Evolutionary conservation across 345 rosid genomes (phyloP).

Genomic region (Bruguiera sexangula): DNA sequence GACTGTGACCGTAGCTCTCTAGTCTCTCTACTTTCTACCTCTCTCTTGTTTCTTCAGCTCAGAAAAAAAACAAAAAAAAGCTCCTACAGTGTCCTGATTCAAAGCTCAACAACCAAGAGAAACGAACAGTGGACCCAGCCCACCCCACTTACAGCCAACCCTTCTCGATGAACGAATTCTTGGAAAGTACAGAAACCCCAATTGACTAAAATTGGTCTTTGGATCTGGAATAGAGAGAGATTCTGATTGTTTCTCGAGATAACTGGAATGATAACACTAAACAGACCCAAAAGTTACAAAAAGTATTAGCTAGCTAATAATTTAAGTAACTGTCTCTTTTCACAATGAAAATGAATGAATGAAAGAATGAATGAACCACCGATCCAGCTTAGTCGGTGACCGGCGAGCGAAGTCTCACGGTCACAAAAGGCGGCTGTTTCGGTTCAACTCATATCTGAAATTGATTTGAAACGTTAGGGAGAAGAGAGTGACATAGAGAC

Average conservation of each 20-base stretch:
- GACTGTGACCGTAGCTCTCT: neutral
- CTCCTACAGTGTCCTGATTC: conserved; percentile 1
- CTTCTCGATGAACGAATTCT: neutral
- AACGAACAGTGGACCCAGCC: neutral
- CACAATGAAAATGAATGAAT: neutral
- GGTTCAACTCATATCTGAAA: conserved; percentile 5
- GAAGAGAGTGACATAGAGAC: neutral
- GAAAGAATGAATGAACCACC: neutral
- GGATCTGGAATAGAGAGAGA: neutral
- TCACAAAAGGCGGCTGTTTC: conserved; percentile 41
- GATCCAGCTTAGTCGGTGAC: neutral
- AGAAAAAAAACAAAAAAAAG: neutral
- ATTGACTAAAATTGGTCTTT: neutral
- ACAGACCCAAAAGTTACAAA: neutral
- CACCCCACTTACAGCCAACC: neutral
- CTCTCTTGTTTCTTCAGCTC: neutral
- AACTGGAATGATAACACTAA: neutral
- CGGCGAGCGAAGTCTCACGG: neutral
- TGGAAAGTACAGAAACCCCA: neutral
- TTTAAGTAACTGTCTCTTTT: neutral
- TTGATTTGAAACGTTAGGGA: neutral
- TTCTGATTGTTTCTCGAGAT: neutral
- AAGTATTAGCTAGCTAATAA: neutral
- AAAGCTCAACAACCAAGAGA: conserved; percentile 4
- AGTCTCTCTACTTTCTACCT: neutral